Percentiles rank a stretch among this genome's conserved stretches.
Conservation (phyloP, 192 early-diverging fungal genomes). For the Podochytrium sp. region DNA sequence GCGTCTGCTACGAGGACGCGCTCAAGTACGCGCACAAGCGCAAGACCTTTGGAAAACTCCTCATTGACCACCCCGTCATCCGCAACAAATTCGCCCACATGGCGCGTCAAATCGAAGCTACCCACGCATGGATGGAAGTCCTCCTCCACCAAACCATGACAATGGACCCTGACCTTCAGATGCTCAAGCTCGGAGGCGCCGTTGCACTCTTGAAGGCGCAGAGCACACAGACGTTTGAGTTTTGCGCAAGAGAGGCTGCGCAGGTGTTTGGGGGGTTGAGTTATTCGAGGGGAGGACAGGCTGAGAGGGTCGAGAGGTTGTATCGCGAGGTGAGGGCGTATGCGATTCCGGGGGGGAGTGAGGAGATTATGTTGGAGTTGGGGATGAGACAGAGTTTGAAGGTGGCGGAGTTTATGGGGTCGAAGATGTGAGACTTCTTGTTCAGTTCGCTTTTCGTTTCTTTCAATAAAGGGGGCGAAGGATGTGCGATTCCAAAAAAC, state of each 20-base stretch:
- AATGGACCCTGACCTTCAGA: constrained; percentile 71
- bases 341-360: constrained; percentile 68
- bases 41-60: constrained; percentile 84
- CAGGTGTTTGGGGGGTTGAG: constrained; percentile 89
- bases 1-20: constrained; percentile 84
- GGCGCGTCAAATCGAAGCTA: constrained; percentile 83
- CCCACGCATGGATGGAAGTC: constrained; percentile 81
- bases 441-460: too few relatives aligned
- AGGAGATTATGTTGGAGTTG: constrained; percentile 89
- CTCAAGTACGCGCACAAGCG: constrained; percentile 84
- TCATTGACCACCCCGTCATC: constrained; percentile 84
- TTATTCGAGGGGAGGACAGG: constrained; percentile 68
- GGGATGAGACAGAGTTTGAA: constrained; percentile 82
- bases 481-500: too few relatives aligned
- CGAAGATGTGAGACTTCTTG: constrained; percentile 42
- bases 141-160: constrained; percentile 71
- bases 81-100: constrained; percentile 70
- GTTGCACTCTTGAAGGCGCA: constrained; percentile 88
- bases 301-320: constrained; percentile 74
- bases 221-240: constrained; percentile 84
- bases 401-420: constrained; percentile 75
- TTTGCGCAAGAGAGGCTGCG: constrained; percentile 85
- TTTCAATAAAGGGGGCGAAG: too few relatives aligned
- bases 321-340: constrained; percentile 79
- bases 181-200: constrained; percentile 80